Percentiles rank a stretch among this genome's conserved stretches.
Conservation (phyloP, 495 filamentous ascomycete species). For the Neurospora cerealis region DNA sequence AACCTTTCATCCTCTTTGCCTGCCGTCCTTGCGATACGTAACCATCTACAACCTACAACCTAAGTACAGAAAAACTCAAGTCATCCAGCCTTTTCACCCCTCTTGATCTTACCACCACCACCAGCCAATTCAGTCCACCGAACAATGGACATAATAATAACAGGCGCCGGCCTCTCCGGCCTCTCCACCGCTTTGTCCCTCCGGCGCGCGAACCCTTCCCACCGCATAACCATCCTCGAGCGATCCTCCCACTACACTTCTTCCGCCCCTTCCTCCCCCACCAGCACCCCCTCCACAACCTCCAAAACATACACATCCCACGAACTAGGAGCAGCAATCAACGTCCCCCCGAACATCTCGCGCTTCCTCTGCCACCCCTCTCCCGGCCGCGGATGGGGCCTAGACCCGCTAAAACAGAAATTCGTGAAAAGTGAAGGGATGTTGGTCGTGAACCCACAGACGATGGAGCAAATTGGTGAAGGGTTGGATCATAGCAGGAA, state of each 20-base stretch:
- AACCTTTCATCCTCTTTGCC: not conserved
- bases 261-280: not conserved
- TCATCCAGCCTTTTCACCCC: too few relatives aligned
- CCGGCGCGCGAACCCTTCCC: constrained; percentile 32
- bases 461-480: constrained; percentile 5
- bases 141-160: constrained; percentile 32
- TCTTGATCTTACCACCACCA: too few relatives aligned
- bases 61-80: too few relatives aligned
- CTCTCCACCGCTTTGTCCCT: constrained; percentile 47
- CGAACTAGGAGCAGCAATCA: constrained; percentile 47
- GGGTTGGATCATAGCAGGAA: constrained; percentile 5
- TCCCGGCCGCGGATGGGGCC: constrained; percentile 19
- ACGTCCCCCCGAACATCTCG: constrained; percentile 44
- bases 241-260: constrained; percentile 30
- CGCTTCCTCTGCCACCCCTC: constrained; percentile 24
- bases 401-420: constrained; percentile 10
- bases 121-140: not conserved
- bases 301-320: not conserved
- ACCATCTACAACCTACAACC: not conserved
- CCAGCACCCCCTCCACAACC: not conserved
- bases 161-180: constrained; percentile 50
- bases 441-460: constrained; percentile 1
- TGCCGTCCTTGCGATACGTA: not conserved
- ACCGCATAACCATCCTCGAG: constrained; percentile 47
- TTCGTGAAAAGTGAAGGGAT: constrained; percentile 5